A percentile compares a stretch with the other conserved stretches of the same genome.
phyloP scores from a whole-genome alignment of 2,329 filamentous ascomycete genomes.

The Talaromyces sp. region DNA sequence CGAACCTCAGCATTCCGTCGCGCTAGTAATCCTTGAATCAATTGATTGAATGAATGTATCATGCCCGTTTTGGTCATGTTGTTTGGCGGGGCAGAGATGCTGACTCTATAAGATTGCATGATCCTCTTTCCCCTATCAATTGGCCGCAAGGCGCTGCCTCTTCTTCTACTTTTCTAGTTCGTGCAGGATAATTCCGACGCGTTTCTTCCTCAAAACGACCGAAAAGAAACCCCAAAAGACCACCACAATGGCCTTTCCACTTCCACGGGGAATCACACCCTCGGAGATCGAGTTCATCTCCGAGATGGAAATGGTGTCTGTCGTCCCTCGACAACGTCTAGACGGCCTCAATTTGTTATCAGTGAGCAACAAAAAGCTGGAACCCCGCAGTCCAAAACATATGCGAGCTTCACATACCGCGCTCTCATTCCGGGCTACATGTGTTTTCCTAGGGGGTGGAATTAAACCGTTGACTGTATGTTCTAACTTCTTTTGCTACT shows the following conservation, averaged over 20 bases:
- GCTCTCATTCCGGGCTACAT: neutral
- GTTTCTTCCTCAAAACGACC: neutral
- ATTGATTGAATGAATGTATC: neutral
- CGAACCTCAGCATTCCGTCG: conserved; percentile 4
- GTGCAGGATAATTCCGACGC: conserved; percentile 9
- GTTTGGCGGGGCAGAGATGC: neutral
- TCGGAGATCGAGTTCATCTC: conserved; percentile 89
- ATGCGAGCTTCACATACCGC: conserved; percentile 9
- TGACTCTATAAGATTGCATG: neutral
- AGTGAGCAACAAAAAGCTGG: conserved; percentile 51
- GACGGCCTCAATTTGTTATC: conserved; percentile 79
- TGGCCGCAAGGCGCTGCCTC: neutral
- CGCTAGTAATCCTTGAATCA: neutral
- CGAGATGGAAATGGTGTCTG: conserved; percentile 94
- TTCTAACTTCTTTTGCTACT: neutral
- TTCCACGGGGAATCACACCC: conserved; percentile 66
- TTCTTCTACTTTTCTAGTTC: neutral
- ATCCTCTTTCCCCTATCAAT: neutral
- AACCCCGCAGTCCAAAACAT: conserved; percentile 5
- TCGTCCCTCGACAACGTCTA: conserved; percentile 84
- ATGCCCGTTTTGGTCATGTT: neutral
- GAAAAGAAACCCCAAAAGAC: neutral
- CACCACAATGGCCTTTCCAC: conserved; percentile 52
- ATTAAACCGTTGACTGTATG: neutral
- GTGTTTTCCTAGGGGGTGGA: neutral